Percentiles rank a stretch among this genome's conserved stretches.
phyloP scores from a whole-genome alignment of 495 filamentous ascomycete species.

The Aspergillus mulundensis region DNA sequence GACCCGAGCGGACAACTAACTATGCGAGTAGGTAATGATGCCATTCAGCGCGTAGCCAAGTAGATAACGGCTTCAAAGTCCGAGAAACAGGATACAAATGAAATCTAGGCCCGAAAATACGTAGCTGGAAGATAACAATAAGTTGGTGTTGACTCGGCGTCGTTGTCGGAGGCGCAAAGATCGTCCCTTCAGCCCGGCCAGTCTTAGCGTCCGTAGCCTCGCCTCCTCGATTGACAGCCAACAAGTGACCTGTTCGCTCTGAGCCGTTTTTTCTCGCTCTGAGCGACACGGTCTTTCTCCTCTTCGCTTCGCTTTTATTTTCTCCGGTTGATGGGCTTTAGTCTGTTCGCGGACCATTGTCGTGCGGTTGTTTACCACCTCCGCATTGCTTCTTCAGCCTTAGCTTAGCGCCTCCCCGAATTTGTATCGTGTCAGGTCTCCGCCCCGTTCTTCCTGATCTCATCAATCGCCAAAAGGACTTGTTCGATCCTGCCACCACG shows the following conservation, averaged over 20 bases:
- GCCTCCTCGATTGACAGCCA: slow-evolving; percentile 1
- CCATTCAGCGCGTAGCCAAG: not conserved
- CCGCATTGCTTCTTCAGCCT: slow-evolving; percentile 11
- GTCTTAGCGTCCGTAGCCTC: slow-evolving; percentile 9
- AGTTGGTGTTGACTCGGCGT: not conserved
- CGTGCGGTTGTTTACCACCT: slow-evolving; percentile 1
- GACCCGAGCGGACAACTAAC: not conserved
- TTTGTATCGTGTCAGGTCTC: slow-evolving; percentile 7
- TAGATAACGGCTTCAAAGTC: not conserved
- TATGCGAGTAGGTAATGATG: not conserved
- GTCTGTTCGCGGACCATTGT: not conserved
- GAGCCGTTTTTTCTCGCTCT: not conserved
- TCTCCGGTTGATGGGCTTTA: not conserved
- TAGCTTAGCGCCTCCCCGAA: slow-evolving; percentile 7
- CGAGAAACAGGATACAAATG: not conserved
- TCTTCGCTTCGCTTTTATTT: not conserved
- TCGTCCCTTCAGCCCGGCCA: slow-evolving; percentile 5
- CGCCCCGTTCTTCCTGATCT: not conserved
- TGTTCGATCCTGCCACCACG: not conserved
- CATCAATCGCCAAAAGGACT: not conserved
- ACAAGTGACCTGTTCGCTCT: not conserved
- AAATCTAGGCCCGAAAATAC: not conserved
- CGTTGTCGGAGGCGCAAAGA: slow-evolving; percentile 3
- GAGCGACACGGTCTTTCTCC: not conserved
- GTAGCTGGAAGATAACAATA: not conserved